Conservation (phyloP, 257 asterid genomes). For the Lycium barbarum region DNA sequence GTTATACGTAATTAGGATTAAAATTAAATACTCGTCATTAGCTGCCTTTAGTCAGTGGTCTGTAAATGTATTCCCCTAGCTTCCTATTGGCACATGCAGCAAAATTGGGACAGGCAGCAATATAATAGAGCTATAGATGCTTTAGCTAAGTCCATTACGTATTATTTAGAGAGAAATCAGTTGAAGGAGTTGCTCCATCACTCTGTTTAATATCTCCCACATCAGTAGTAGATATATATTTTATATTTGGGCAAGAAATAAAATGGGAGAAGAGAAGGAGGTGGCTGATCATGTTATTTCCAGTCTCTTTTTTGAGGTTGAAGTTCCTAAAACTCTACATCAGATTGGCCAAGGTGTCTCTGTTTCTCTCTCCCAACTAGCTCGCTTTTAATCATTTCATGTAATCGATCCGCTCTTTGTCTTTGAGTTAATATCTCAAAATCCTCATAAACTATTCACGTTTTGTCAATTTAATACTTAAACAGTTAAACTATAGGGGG, state of each 20-base stretch:
- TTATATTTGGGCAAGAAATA: neutral
- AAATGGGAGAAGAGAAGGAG: conserved; percentile 6
- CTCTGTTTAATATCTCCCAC: neutral
- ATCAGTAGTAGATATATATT: neutral
- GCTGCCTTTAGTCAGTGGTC: neutral
- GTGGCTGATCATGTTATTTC: neutral
- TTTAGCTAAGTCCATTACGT: neutral
- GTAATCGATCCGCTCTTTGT: neutral
- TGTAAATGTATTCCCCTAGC: neutral
- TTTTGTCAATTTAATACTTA: too few relatives aligned
- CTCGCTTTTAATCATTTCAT: neutral
- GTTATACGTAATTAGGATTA: neutral
- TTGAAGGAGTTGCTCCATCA: neutral
- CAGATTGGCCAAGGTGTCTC: conserved; percentile 77
- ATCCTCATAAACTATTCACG: too few relatives aligned
- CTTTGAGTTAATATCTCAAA: too few relatives aligned
- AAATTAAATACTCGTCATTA: neutral
- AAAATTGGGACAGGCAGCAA: neutral
- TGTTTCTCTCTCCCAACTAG: neutral
- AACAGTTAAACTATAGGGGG: too few relatives aligned
- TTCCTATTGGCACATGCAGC: neutral
- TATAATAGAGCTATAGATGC: neutral
- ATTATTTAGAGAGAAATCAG: neutral
- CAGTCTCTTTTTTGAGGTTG: conserved; percentile 35
- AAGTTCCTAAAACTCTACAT: conserved; percentile 81